Evolutionary conservation across 768 basidiomycete genomes (phyloP), one percentile per base, ranked within the genome.

Genomic region (Auriculariales sp.): DNA sequence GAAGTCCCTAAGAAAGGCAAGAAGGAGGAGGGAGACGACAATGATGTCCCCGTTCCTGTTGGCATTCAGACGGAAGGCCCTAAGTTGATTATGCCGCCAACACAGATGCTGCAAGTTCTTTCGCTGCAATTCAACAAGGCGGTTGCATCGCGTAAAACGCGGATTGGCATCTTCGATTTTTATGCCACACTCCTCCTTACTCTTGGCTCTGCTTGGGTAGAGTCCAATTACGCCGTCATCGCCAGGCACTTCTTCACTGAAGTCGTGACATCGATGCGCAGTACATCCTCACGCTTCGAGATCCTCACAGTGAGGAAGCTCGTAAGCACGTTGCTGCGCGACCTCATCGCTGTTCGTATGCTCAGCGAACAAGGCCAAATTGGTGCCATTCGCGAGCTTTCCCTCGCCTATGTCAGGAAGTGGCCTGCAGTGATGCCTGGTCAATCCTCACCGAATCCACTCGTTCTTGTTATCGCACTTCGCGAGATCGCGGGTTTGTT

Each of bases 391-490:
- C 81, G 86, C 57, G 93, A 95, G 55, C 68, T 95, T 34, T 80
- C 87, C 0, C 80, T 71, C 30, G 70, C 74, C 3, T 95, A 90
- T 61, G 68, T 95, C 52, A 90, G 86, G 63, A 75, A 88, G 48
- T 97, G 91, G 90, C 91, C 92, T 1, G 83, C 89, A 0, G 76
- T 94, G 65, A 81, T 97, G 75, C 90, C 90, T 9, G 89, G 88
- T 5, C 82, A 88, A 55, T 67, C 68, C 17, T 75, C 82, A 0
- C 87, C 91, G 0, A 68, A 66, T 30, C 73, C 84, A 4, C 61
- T 77, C 1, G 76, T 86, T 1, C 69, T 97, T 4, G 74, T 79
- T 2, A 72, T 93, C 28, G 81, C 78, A 4, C 68, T 97, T 19
- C 72, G 81, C 48, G 93, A 98, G 62, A 80, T 90, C 19, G 82